Base-by-base conservation (phyloP, 208 protist genomes). In the Acanthamoeba healyi region DNA sequence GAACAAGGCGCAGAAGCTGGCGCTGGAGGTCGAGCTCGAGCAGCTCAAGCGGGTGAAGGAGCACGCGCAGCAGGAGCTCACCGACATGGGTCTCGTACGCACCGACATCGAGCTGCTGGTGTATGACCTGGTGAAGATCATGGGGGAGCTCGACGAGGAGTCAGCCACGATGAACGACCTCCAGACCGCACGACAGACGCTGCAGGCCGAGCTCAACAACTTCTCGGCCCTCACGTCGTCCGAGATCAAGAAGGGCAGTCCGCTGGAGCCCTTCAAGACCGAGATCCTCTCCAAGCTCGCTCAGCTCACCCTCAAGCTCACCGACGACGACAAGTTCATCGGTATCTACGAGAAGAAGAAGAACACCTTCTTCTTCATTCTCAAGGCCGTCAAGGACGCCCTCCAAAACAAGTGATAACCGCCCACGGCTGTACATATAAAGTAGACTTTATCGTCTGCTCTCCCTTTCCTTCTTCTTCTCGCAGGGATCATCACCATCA, bases 321-420 rank as follows among this genome's bases (percentile, higher is more conserved):
- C 56, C 44, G 88, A 93, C 42, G 88, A 93, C 36, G 88, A 93
- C 44, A 93, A 93, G 88, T 93, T 93, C 65, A 93, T 63, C 65
- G 65, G 67, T 42, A 93, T 93, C 88, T 93, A 93, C 46, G 88
- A 93, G 38, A 93, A 93, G 88, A 93, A 93, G 88, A 93, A 93
- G n/a, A 74, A 81, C 42, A 93, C 56, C 40, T 93, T 93, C 65
- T 93, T 81, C 88, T 81, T 93, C 42, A 81, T 81, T 17, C 88
- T 93, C 88, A 93, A 81, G 26, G 63, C 56, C 29, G 65, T 93
- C 65, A 93, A 93, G 63, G 88, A 93, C 32, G 88, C 88, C 34
- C 65, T 93, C 34, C 63, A 93, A 81, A 74, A 93, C 65, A 74
- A 93, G 88, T 91, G 40, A 88, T n/a, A 17, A 5, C 26, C 58